Conservation (phyloP, 1,284 basidiomycete species). For the Puccinia triticina region DNA sequence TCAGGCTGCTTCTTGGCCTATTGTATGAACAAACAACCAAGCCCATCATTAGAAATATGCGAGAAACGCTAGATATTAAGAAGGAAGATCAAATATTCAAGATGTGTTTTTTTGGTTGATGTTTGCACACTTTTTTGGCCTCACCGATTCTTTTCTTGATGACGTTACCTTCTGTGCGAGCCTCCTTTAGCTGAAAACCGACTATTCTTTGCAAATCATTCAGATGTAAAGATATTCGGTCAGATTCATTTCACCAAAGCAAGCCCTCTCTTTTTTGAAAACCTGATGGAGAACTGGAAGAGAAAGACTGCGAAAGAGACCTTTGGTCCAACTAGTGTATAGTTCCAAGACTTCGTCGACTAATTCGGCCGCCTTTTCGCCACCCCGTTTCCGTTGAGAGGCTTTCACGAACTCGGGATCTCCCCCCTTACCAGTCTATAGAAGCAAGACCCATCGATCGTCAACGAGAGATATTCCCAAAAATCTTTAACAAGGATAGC, state of each 20-base stretch:
- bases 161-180: slow-evolving; percentile 32
- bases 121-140: slow-evolving; percentile 45
- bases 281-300: background rate
- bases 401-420: slow-evolving; percentile 89
- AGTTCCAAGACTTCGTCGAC: slow-evolving; percentile 91
- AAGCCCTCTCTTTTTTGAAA: background rate
- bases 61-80: background rate
- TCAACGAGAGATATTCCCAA: background rate
- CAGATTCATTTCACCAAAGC: background rate
- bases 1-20: slow-evolving; percentile 45
- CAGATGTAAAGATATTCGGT: background rate
- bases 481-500: background rate
- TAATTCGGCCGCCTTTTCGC: slow-evolving; percentile 70
- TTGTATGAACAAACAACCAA: background rate
- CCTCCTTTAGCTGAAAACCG: slow-evolving; percentile 35
- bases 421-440: slow-evolving; percentile 68
- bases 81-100: background rate
- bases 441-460: background rate
- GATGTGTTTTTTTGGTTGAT: background rate
- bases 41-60: background rate
- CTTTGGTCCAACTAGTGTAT: slow-evolving; percentile 83
- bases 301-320: slow-evolving; percentile 14
- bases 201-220: slow-evolving; percentile 1
- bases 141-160: slow-evolving; percentile 52
- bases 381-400: slow-evolving; percentile 87